A percentile compares a stretch with the other conserved stretches of the same genome.
These are phyloP conservation scores for Blastomyces percursus DNA, from an alignment of 2,329 filamentous ascomycete genomes.

Conservation along the genomic window DNA sequence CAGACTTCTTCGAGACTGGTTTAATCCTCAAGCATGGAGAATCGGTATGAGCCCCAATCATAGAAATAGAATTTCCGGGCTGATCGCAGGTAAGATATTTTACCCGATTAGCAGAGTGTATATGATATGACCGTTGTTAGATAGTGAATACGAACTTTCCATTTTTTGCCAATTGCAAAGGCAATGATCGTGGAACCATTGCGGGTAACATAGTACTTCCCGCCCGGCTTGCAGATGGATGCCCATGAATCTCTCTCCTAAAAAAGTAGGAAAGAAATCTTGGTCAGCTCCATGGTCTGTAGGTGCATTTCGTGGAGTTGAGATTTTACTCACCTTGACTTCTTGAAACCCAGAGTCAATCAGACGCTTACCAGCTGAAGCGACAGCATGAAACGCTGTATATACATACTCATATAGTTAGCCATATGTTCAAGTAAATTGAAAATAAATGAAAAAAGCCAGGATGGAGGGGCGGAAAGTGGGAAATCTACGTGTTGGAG, in stretches of 20 bases:
- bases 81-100: slow-evolving; percentile 54
- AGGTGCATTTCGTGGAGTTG: not conserved
- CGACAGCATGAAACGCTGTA: slow-evolving; percentile 86
- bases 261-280: not conserved
- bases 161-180: slow-evolving; percentile 52
- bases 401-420: not conserved
- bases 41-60: slow-evolving; percentile 94
- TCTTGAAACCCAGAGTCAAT: slow-evolving; percentile 74
- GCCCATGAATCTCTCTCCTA: slow-evolving; percentile 54
- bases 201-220: slow-evolving; percentile 79
- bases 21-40: slow-evolving; percentile 87
- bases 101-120: slow-evolving; percentile 3
- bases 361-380: slow-evolving; percentile 63
- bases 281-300: not conserved
- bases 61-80: slow-evolving; percentile 78
- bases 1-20: slow-evolving; percentile 80
- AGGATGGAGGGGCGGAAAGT: not conserved
- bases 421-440: not conserved
- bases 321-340: slow-evolving; percentile 49
- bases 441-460: slow-evolving; percentile 5
- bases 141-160: slow-evolving; percentile 13
- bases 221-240: slow-evolving; percentile 59
- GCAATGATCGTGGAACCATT: slow-evolving; percentile 80
- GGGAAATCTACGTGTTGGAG: slow-evolving; percentile 64
- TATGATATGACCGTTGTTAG: not conserved